Percentiles rank a stretch among this genome's conserved stretches.
phyloP scores from a whole-genome alignment of 345 rosid genomes.

The Hibiscus mutabilis region DNA sequence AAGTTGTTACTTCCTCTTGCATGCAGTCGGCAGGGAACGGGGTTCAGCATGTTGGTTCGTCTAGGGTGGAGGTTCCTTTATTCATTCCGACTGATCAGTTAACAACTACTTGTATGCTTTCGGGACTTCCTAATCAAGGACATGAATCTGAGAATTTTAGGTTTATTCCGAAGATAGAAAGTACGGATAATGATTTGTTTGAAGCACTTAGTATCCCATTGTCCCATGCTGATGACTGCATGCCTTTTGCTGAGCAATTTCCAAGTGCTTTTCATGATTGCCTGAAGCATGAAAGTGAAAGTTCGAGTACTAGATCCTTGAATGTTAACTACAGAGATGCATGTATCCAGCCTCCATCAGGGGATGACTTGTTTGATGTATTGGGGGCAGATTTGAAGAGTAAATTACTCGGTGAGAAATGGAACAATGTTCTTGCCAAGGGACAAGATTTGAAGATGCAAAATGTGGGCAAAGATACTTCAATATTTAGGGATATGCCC shows the following conservation, averaged over 20 bases:
- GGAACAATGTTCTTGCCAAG: slow-evolving; percentile 23
- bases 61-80: slow-evolving; percentile 27
- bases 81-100: slow-evolving; percentile 18
- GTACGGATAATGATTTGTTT: slow-evolving; percentile 22
- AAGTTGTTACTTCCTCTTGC: slow-evolving; percentile 11
- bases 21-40: slow-evolving; percentile 5
- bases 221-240: slow-evolving; percentile 15
- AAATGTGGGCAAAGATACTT: slow-evolving; percentile 28
- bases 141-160: slow-evolving; percentile 12
- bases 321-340: slow-evolving; percentile 25
- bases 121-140: slow-evolving; percentile 18
- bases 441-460: slow-evolving; percentile 25
- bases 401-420: slow-evolving; percentile 34
- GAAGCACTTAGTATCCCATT: slow-evolving; percentile 23
- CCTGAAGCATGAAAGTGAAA: slow-evolving; percentile 25
- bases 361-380: slow-evolving; percentile 74
- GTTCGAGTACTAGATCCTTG: slow-evolving; percentile 14
- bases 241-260: slow-evolving; percentile 18
- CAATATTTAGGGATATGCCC: slow-evolving; percentile 25
- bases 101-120: slow-evolving; percentile 17
- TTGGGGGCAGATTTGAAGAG: slow-evolving; percentile 70
- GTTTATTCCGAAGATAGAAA: slow-evolving; percentile 23
- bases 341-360: slow-evolving; percentile 35
- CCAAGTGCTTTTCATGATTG: slow-evolving; percentile 15
- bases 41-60: slow-evolving; percentile 17